Percentiles rank a stretch among this genome's conserved stretches.
phyloP scores from a whole-genome alignment of 2,329 filamentous ascomycete species.

The Xylariales sp. region DNA sequence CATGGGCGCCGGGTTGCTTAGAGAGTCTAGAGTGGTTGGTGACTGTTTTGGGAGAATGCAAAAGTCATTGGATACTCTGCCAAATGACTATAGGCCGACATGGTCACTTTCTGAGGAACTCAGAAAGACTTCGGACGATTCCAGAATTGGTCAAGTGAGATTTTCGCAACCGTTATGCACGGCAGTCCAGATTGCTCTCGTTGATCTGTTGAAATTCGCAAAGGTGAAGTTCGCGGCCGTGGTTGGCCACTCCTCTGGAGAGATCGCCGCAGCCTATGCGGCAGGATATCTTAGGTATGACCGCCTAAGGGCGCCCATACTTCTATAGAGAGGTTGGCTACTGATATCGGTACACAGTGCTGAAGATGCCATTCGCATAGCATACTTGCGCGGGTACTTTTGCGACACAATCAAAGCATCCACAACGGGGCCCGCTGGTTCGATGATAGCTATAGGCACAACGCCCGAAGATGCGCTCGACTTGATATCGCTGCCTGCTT shows the following conservation, averaged over 20 bases:
- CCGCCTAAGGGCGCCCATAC: too few relatives aligned
- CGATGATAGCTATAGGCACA: slow-evolving; percentile 58
- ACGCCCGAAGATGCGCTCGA: slow-evolving; percentile 39
- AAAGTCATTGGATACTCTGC: too few relatives aligned
- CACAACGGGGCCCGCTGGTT: slow-evolving; percentile 40
- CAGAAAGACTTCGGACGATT: too few relatives aligned
- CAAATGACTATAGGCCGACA: slow-evolving; percentile 26
- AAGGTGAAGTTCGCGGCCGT: slow-evolving; percentile 44
- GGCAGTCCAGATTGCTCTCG: slow-evolving; percentile 54
- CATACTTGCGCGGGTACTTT: slow-evolving; percentile 50
- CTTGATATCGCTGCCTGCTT: slow-evolving; percentile 25
- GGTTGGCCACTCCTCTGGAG: slow-evolving; percentile 47
- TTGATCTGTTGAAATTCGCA: slow-evolving; percentile 48
- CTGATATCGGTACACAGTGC: slow-evolving; percentile 6
- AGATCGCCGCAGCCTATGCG: slow-evolving; percentile 45
- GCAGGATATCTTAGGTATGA: slow-evolving; percentile 35
- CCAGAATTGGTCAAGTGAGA: too few relatives aligned
- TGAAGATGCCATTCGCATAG: slow-evolving; percentile 45
- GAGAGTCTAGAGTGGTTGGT: slow-evolving; percentile 12
- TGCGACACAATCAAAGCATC: slow-evolving; percentile 19
- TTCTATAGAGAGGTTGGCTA: too few relatives aligned
- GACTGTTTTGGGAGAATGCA: too few relatives aligned
- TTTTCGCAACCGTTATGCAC: slow-evolving; percentile 52
- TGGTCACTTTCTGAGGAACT: slow-evolving; percentile 34
- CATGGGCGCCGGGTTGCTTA: slow-evolving; percentile 43